Conservation (phyloP, 331 rosid species). For the Quercus phellos region DNA sequence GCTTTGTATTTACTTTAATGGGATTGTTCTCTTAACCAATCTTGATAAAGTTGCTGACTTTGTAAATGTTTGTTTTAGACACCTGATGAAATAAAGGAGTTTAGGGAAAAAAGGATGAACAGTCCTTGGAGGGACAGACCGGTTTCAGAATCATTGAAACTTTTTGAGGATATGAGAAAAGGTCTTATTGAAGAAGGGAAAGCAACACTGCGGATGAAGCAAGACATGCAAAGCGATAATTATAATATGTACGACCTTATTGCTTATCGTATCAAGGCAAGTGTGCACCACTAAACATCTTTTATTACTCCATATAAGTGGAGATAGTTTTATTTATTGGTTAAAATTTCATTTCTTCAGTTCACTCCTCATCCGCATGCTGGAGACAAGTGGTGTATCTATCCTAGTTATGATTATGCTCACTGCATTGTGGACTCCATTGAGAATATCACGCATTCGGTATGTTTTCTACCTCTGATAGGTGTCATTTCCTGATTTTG, state of each 20-base stretch:
- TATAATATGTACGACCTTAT: slow-evolving; percentile 96
- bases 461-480: slow-evolving; percentile 33
- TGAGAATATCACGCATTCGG: slow-evolving; percentile 94
- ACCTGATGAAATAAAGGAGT: slow-evolving; percentile 84
- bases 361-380: slow-evolving; percentile 96
- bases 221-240: slow-evolving; percentile 98
- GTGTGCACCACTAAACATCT: slow-evolving; percentile 5
- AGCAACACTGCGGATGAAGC: slow-evolving; percentile 97
- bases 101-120: slow-evolving; percentile 83
- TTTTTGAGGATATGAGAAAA: slow-evolving; percentile 82
- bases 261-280: slow-evolving; percentile 92
- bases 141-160: slow-evolving; percentile 69
- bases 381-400: slow-evolving; percentile 98
- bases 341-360: slow-evolving; percentile 37
- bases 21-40: not conserved
- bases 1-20: not conserved
- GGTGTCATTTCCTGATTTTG: not conserved
- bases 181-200: slow-evolving; percentile 87
- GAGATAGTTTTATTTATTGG: slow-evolving; percentile 12
- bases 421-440: slow-evolving; percentile 99
- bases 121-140: slow-evolving; percentile 99
- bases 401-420: slow-evolving; percentile 95
- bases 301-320: slow-evolving; percentile 10
- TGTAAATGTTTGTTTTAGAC: slow-evolving; percentile 54
- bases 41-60: slow-evolving; percentile 7